Percentiles rank a stretch among this genome's conserved stretches.
Evolutionary conservation across 306 rosid species (phyloP).

Genomic region (Lablab purpureus): DNA sequence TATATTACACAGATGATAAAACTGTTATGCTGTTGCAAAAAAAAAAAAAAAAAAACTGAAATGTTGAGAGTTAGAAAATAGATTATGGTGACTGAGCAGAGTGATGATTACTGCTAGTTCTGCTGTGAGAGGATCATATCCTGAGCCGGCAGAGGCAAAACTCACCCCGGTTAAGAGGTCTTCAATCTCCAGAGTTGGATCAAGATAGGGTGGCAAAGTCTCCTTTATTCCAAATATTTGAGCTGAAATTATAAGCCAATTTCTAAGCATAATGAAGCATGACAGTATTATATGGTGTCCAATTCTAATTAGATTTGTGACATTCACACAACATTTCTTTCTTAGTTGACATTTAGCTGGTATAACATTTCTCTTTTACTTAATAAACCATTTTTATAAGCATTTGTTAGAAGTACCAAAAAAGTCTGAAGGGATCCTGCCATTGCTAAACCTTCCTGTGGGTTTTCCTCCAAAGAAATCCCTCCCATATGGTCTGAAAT

Average conservation of each 20-base stretch:
- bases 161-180: constrained; percentile 59
- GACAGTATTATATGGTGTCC: no score
- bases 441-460: constrained; percentile 53
- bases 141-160: constrained; percentile 57
- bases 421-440: constrained; percentile 48
- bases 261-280: constrained; percentile 19
- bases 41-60: not conserved
- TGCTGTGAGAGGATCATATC: constrained; percentile 55
- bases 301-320: not conserved
- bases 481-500: constrained; percentile 47
- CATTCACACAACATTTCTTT: not conserved
- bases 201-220: constrained; percentile 53
- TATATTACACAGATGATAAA: not conserved
- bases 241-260: constrained; percentile 40
- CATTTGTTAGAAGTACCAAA: constrained; percentile 32
- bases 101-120: constrained; percentile 36
- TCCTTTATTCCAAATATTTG: constrained; percentile 49
- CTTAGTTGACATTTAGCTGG: no score
- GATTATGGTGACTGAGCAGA: not conserved
- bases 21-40: not conserved
- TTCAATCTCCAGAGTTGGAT: constrained; percentile 45
- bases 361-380: no score
- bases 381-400: no score
- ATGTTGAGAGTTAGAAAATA: not conserved
- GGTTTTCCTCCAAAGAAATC: constrained; percentile 46